Conservation (phyloP, 192 early-diverging fungal genomes). For the Lunasporangiospora selenospora region DNA sequence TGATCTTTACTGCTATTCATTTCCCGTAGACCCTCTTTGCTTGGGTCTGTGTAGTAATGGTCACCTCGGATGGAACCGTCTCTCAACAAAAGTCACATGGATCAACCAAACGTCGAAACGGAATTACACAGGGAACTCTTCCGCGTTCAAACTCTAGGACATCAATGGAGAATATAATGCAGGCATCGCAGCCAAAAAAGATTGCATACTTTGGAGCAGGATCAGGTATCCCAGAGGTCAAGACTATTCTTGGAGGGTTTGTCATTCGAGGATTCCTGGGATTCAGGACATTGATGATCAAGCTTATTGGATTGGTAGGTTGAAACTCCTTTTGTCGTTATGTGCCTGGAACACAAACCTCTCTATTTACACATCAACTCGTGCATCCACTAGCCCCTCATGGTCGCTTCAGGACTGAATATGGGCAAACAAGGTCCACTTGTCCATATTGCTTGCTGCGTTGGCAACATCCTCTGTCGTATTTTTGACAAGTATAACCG, state of each 20-base stretch:
- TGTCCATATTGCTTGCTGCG: constrained; percentile 91
- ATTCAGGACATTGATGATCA: constrained; percentile 91
- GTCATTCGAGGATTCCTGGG: constrained; percentile 94
- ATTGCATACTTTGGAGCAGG: constrained; percentile 67
- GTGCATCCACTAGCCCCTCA: constrained; percentile 80
- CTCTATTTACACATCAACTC: too few species aligned
- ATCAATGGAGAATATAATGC: constrained; percentile 10
- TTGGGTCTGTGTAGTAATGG: constrained; percentile 37
- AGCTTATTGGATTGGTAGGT: constrained; percentile 87
- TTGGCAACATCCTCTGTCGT: constrained; percentile 87
- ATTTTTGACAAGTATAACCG: constrained; percentile 92
- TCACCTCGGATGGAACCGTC: constrained; percentile 42
- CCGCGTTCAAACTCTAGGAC: constrained; percentile 60
- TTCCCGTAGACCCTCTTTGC: constrained; percentile 36
- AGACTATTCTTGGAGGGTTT: constrained; percentile 94
- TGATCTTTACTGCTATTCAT: background rate
- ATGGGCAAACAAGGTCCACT: constrained; percentile 96
- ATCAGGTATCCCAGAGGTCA: constrained; percentile 93
- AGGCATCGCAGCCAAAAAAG: constrained; percentile 35
- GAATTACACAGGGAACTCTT: constrained; percentile 50
- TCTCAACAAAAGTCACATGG: constrained; percentile 44
- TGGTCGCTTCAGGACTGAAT: constrained; percentile 87
- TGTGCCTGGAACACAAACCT: too few species aligned
- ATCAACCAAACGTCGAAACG: constrained; percentile 25
- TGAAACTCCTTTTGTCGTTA: too few species aligned